Base-by-base conservation (phyloP, 768 basidiomycete genomes). In the Russula abietina region DNA sequence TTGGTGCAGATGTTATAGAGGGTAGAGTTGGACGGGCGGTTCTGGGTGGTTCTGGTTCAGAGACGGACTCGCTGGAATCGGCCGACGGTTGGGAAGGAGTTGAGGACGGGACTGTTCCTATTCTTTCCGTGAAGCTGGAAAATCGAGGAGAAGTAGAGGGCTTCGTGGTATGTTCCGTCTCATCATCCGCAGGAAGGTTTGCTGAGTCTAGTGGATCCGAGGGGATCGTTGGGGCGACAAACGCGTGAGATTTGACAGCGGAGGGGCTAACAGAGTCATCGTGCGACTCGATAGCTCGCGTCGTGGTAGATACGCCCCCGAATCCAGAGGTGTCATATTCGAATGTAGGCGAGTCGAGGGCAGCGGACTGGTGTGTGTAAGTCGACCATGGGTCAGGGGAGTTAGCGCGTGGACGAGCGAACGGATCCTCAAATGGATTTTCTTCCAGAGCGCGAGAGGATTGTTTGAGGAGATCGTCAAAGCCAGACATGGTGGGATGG, bases 91-190 rank as follows among this genome's bases (percentile, higher is more conserved):
- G 16, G 65, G 57, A 46, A 33, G 39, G 1, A 59, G 6, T 60
- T 62, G 50, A 32, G 19, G 51, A 61, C 61, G 60, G 26, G 7
- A 33, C 55, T 6, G 14, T n/a, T 38, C 48, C 60, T 55, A 82
- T 65, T 67, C 81, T 81, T 71, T 84, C 79, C 67, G 77, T 79
- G 72, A 84, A 84, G 6, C 83, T 83, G n/a, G 81, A 80, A 11
- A 77, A 74, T 26, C 58, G 68, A 14, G 67, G 61, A 8, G 64
- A 65, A 2, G 33, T 55, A 51, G 36, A n/a, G 26, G 38, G 30
- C 46, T 68, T 64, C 17, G 64, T 46, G 3, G 69, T 65, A 46
- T 66, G 59, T 24, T 64, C 59, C 4, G 66, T 53, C 52, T 69
- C 70, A 6, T 60, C 66, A 39, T 61, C 67, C 19, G 49, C 24